Evolutionary conservation across 352 stramenopile species (phyloP), one percentile per base, ranked within the genome.

Genomic region (Globisporangium cystogenes): DNA sequence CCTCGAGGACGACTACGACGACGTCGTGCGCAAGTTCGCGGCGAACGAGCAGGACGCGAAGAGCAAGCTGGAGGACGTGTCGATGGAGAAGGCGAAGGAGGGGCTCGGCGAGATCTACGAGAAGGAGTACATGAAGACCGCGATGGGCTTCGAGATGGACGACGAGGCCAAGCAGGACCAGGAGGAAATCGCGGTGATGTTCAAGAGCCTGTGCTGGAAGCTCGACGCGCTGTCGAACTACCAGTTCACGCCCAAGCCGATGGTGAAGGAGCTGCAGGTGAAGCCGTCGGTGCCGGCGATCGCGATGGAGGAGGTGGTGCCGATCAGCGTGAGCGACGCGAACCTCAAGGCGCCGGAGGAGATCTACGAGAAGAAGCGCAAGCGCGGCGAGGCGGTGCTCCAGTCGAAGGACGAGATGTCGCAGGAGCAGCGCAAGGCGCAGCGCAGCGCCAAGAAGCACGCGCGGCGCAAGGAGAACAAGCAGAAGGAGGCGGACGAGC

Each of bases 141-240:
- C 88, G 5, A 86, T 95, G 64, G 91, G 93, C 53, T 97, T 96
- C 53, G 93, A 98, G 58, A 78, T 84, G 33, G 87, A 97, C 59
- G 87, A 92, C 29, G 87, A 90, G 41, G 90, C 94, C 53, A 96
- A 79, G 62, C 85, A 97, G 65, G 91, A 96, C 45, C 90, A 97
- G 55, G 83, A 95, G 29, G 93, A 98, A 73, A 98, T 98, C 64
- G 94, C 97, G 26, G 70, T 85, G 26, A 85, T 98, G 62, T 98
- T 98, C 72, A 95, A 96, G 58, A 96, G 89, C 48, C 59, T 98
- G 20, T 98, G 93, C 65, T 97, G 87, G 75, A 97, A 97, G 64
- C 70, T 98, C 14, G 93, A 98, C 64, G 93, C 91, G 36, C 67
- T 98, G 54, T 97, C 91, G 11, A 98, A 98, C 72, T 98, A 97